A percentile compares a stretch with the other conserved stretches of the same genome.
Evolutionary conservation across 305 asterid species (phyloP).

Genomic region (Solanum hybrid): DNA sequence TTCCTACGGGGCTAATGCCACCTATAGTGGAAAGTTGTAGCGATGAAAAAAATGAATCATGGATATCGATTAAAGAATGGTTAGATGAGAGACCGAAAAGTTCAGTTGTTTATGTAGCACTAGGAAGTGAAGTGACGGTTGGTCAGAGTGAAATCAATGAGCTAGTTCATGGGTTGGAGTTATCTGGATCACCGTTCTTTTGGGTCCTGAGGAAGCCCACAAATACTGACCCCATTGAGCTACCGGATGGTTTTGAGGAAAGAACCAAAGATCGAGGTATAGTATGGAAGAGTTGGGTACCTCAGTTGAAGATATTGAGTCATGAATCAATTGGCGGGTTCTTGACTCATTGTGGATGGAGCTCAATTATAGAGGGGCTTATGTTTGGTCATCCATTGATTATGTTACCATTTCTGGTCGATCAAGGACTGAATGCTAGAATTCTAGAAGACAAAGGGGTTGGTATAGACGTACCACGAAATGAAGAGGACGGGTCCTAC

Average conservation of each 20-base stretch:
- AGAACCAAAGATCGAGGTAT: background rate
- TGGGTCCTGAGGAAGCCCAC: constrained; percentile 26
- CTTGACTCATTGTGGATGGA: constrained; percentile 14
- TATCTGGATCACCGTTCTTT: constrained; percentile 32
- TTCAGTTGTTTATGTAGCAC: constrained; percentile 20
- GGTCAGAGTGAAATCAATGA: constrained; percentile 23
- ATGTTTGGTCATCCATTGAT: constrained; percentile 13
- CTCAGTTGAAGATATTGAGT: constrained; percentile 14
- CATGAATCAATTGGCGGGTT: constrained; percentile 37
- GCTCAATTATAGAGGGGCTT: background rate
- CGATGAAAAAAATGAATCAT: constrained; percentile 2
- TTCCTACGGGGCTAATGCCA: constrained; percentile 31
- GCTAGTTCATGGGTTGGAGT: constrained; percentile 43
- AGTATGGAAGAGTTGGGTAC: constrained; percentile 15
- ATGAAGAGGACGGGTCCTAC: constrained; percentile 42
- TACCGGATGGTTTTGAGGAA: constrained; percentile 1
- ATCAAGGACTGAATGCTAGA: constrained; percentile 15
- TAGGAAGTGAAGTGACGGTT: constrained; percentile 28
- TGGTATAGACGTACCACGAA: constrained; percentile 18
- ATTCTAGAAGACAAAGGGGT: constrained; percentile 17
- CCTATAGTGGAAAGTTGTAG: background rate
- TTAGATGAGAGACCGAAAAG: constrained; percentile 5
- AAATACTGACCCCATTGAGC: background rate
- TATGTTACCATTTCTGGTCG: constrained; percentile 12
- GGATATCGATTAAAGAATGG: constrained; percentile 13